Evolutionary conservation across 2,329 filamentous ascomycete genomes (phyloP).

Genomic region (Zarea fungicola): DNA sequence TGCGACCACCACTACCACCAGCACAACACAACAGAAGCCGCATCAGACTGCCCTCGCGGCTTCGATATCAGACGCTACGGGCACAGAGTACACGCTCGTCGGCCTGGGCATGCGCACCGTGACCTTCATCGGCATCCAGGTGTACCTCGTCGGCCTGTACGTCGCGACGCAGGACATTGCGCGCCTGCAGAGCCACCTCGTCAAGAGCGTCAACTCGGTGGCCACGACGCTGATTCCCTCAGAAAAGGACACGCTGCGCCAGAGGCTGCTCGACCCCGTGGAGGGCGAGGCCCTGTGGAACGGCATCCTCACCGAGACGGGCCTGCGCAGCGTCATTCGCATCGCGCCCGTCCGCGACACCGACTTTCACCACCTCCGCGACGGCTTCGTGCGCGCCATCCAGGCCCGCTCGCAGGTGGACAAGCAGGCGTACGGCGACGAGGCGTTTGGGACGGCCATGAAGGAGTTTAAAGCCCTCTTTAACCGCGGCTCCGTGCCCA

Average conservation of each 20-base stretch:
- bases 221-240: slow-evolving; percentile 78
- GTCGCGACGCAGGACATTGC: slow-evolving; percentile 78
- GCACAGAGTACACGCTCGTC: slow-evolving; percentile 76
- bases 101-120: slow-evolving; percentile 86
- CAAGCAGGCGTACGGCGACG: slow-evolving; percentile 55
- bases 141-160: slow-evolving; percentile 93
- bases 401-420: slow-evolving; percentile 62
- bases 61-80: slow-evolving; percentile 35
- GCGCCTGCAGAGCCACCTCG: slow-evolving; percentile 69
- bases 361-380: slow-evolving; percentile 86
- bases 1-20: too few relatives aligned
- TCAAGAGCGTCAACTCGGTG: slow-evolving; percentile 67
- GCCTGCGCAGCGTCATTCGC: slow-evolving; percentile 71
- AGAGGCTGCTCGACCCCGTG: slow-evolving; percentile 62
- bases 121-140: slow-evolving; percentile 82
- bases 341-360: slow-evolving; percentile 90
- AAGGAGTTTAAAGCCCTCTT: slow-evolving; percentile 78
- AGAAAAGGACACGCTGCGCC: slow-evolving; percentile 71
- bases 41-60: slow-evolving; percentile 27
- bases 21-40: slow-evolving; percentile 31
- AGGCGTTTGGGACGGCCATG: slow-evolving; percentile 70
- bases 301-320: slow-evolving; percentile 58
- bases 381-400: slow-evolving; percentile 85
- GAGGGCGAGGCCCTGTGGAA: slow-evolving; percentile 71
- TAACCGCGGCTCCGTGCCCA: slow-evolving; percentile 72